phyloP scores from a whole-genome alignment of 2,329 filamentous ascomycete genomes.

The Verticillium longisporum region DNA sequence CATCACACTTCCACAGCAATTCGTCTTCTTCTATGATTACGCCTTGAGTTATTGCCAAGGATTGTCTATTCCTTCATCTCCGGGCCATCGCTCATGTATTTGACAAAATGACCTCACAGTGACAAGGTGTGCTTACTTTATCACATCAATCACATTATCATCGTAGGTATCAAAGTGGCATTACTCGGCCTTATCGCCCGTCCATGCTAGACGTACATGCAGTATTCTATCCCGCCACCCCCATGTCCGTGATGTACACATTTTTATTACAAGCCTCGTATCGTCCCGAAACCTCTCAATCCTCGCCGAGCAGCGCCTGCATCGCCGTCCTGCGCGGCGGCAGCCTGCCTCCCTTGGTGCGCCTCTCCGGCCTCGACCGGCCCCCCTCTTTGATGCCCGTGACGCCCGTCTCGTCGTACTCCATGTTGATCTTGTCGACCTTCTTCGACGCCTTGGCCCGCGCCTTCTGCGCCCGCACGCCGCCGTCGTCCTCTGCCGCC shows the following conservation, averaged over 20 bases:
- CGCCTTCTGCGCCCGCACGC: conserved; percentile 29
- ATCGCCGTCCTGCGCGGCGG: conserved; percentile 20
- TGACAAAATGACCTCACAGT: too few relatives aligned
- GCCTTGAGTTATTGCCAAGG: too few relatives aligned
- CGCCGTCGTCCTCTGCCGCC: conserved; percentile 33
- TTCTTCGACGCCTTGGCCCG: conserved; percentile 27
- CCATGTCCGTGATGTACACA: not conserved
- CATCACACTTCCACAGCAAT: too few relatives aligned
- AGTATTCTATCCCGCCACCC: not conserved
- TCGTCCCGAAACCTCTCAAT: not conserved
- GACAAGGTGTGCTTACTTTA: too few relatives aligned
- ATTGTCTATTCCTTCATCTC: too few relatives aligned
- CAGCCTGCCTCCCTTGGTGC: conserved; percentile 34
- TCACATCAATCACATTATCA: too few relatives aligned
- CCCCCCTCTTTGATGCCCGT: conserved; percentile 23
- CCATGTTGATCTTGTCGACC: conserved; percentile 30
- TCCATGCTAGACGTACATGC: not conserved
- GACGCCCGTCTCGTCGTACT: conserved; percentile 21
- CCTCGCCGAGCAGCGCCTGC: not conserved
- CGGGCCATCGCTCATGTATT: too few relatives aligned
- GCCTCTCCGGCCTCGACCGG: conserved; percentile 24
- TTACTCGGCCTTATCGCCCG: not conserved
- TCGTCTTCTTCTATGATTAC: too few relatives aligned
- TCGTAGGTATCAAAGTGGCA: not conserved
- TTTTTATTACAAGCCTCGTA: not conserved